A percentile compares a stretch with the other conserved stretches of the same genome.
phyloP scores from a whole-genome alignment of 768 basidiomycete species.

The Leucocoprinus sp. region DNA sequence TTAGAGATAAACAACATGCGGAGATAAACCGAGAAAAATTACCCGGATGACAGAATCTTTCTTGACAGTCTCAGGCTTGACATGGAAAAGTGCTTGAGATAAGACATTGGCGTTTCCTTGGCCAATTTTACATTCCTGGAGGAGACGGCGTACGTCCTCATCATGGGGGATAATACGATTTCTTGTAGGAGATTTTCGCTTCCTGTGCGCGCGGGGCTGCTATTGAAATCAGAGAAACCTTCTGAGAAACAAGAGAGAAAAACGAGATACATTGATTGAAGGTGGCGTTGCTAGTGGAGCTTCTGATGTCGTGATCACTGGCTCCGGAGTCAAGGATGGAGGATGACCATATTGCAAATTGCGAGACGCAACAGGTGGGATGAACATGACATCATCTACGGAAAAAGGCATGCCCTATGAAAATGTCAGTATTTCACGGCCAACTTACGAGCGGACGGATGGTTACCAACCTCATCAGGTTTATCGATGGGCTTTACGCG shows the following conservation, averaged over 20 bases:
- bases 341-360: constrained; percentile 31
- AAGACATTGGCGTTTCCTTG: constrained; percentile 74
- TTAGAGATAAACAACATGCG: neutral
- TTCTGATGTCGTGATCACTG: constrained; percentile 22
- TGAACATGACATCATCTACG: constrained; percentile 73
- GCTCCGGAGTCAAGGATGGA: constrained; percentile 28
- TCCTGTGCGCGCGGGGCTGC: constrained; percentile 19
- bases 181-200: constrained; percentile 29
- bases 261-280: constrained; percentile 16
- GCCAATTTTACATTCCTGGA: constrained; percentile 81
- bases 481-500: constrained; percentile 74
- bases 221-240: neutral
- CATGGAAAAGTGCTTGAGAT: constrained; percentile 58
- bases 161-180: constrained; percentile 57
- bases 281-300: constrained; percentile 19
- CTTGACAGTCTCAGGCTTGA: constrained; percentile 63
- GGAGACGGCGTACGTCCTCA: constrained; percentile 76
- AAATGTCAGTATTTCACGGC: neutral
- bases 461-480: constrained; percentile 58
- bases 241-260: constrained; percentile 1
- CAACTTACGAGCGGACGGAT: neutral
- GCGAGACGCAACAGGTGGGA: constrained; percentile 43
- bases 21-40: constrained; percentile 16
- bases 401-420: constrained; percentile 68
- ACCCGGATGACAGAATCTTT: constrained; percentile 63